phyloP scores from a whole-genome alignment of 1,284 basidiomycete species.

The Sphagnurus paluster region DNA sequence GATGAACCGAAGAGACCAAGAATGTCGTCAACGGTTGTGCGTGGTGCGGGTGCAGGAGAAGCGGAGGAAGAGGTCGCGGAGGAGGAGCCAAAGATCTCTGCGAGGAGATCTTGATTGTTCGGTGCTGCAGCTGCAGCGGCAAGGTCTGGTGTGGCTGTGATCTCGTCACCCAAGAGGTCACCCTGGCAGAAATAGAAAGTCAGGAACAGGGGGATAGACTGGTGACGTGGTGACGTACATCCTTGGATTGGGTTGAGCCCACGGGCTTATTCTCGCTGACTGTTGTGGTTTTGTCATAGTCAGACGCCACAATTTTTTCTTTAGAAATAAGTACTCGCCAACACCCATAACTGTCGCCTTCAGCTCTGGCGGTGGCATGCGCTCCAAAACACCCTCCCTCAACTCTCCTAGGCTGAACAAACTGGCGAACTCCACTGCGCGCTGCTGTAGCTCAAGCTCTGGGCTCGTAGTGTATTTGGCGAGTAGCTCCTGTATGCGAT shows the following conservation, averaged over 20 bases:
- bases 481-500: slow-evolving; percentile 77
- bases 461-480: slow-evolving; percentile 79
- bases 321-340: slow-evolving; percentile 47
- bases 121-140: slow-evolving; percentile 49
- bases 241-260: slow-evolving; percentile 82
- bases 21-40: slow-evolving; percentile 83
- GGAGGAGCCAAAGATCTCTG: slow-evolving; percentile 86
- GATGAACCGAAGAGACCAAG: slow-evolving; percentile 81
- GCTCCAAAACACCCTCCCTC: slow-evolving; percentile 89
- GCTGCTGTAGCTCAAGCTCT: slow-evolving; percentile 94
- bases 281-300: too few species aligned
- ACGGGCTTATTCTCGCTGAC: slow-evolving; percentile 95
- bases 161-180: slow-evolving; percentile 78
- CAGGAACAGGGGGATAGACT: slow-evolving; percentile 5
- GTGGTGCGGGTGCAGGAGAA: slow-evolving; percentile 41
- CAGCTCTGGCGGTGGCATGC: slow-evolving; percentile 97
- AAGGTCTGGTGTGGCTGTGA: slow-evolving; percentile 38
- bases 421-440: slow-evolving; percentile 92
- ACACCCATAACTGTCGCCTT: slow-evolving; percentile 92
- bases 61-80: slow-evolving; percentile 36
- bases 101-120: slow-evolving; percentile 87
- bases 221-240: slow-evolving; percentile 43
- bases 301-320: not conserved
- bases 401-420: slow-evolving; percentile 78
- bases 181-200: slow-evolving; percentile 32